Evolutionary conservation across 2,329 filamentous ascomycete species (phyloP), one percentile per base, ranked within the genome.

Genomic region (Cercospora sesami): DNA sequence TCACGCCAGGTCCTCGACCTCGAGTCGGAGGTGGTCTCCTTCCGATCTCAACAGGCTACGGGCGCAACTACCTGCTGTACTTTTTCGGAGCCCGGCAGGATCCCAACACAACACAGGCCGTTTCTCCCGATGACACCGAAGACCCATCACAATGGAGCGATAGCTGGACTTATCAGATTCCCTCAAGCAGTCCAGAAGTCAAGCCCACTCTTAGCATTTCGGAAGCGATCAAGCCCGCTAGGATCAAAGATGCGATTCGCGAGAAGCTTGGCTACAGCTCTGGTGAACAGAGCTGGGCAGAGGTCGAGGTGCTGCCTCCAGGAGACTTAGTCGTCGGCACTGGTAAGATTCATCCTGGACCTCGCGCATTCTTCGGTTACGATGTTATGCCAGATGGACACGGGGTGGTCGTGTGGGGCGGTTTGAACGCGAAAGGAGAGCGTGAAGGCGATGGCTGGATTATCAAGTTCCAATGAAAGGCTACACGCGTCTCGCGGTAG

Each of bases 141-240:
- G 66, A 65, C 66, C 69, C 71, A 66, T 68, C 69, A n/a, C 67
- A 70, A 71, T 81, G 79, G 75, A 79, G 78, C 64, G 81, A 82
- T 66, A 77, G 80, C n/a, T 82, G 81, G 81, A 79, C 77, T 0
- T 77, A 81, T n/a, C 81, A 83, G 65, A 76, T 82, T 6, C 80
- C 79, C 1, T 81, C 80, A 5, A 78, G 66, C 60, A 68, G 66
- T 10, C 73, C 75, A 5, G 74, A 73, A 60, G 69, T 70, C 36
- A 74, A 75, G 65, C 60, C 67, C n/a, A 75, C 73, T 4, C 63
- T 70, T 4, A 74, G 68, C 60, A 66, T 76, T 31, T 69, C 72
- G 9, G 75, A 76, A 45, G 71, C 73, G 1, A 75, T 80, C 66
- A 80, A 80, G 60, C 80, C 80, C n/a, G 80, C 81, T 1, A 79